Evolutionary conservation across 1,284 basidiomycete species (phyloP).

Genomic region (Leccinum pachyderme): DNA sequence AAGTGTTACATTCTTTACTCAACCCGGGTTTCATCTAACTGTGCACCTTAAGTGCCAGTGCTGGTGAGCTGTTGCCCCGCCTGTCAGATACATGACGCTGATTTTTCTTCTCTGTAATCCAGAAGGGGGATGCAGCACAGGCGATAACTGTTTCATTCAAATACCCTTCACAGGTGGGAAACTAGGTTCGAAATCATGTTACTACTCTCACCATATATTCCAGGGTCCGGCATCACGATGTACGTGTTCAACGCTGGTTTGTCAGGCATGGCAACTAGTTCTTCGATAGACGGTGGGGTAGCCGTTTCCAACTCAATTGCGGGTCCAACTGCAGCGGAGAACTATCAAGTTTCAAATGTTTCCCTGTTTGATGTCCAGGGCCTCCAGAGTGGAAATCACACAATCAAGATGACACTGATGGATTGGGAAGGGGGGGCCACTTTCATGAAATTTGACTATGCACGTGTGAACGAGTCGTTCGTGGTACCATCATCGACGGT

Average conservation of each 20-base stretch:
- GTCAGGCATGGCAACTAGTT: slow-evolving; percentile 22
- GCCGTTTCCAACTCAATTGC: slow-evolving; percentile 5
- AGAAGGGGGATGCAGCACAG: slow-evolving; percentile 18
- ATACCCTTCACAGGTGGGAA: slow-evolving; percentile 24
- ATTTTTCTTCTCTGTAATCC: background rate
- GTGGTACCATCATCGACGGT: slow-evolving; percentile 4
- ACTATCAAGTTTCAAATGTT: slow-evolving; percentile 22
- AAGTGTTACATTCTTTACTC: background rate
- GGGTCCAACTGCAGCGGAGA: slow-evolving; percentile 9
- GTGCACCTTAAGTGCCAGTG: slow-evolving; percentile 4
- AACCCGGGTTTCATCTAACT: background rate
- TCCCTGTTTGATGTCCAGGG: slow-evolving; percentile 18
- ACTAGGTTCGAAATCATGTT: background rate
- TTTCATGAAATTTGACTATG: slow-evolving; percentile 30
- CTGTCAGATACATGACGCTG: background rate
- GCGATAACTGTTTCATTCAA: slow-evolving; percentile 16
- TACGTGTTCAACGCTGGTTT: slow-evolving; percentile 23
- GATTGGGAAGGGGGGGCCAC: slow-evolving; percentile 19
- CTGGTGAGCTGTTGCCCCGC: slow-evolving; percentile 13
- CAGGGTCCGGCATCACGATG: slow-evolving; percentile 15
- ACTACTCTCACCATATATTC: background rate
- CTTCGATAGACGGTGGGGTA: slow-evolving; percentile 16
- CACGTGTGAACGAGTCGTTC: slow-evolving; percentile 24
- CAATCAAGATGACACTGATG: slow-evolving; percentile 22
- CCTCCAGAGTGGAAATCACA: slow-evolving; percentile 17